Conservation (phyloP, 768 basidiomycete species). For the Boletus speciosus region DNA sequence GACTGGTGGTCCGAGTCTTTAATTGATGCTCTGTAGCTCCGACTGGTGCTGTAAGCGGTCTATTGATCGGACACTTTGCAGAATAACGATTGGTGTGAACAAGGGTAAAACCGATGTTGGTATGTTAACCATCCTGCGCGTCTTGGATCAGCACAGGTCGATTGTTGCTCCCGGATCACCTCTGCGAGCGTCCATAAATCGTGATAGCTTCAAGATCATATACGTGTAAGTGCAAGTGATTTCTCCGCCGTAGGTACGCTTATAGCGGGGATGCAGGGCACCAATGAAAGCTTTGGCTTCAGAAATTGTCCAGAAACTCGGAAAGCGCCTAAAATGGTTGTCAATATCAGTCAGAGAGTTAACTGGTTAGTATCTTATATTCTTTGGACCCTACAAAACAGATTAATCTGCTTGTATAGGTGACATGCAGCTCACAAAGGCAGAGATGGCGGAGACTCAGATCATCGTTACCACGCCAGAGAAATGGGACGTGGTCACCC, state of each 20-base stretch:
- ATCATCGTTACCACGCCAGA: constrained; percentile 99
- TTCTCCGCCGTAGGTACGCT: neutral
- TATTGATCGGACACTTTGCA: neutral
- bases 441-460: constrained; percentile 92
- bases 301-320: constrained; percentile 90
- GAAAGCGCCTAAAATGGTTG: constrained; percentile 88
- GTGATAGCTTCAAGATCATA: constrained; percentile 88
- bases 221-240: constrained; percentile 66
- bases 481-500: constrained; percentile 99
- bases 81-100: constrained; percentile 3
- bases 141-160: constrained; percentile 67
- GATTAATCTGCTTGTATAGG: constrained; percentile 33
- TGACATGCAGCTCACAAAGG: constrained; percentile 96
- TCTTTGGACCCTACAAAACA: neutral
- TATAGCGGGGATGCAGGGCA: constrained; percentile 48
- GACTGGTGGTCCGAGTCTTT: neutral
- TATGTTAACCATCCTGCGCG: constrained; percentile 87
- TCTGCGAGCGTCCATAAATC: constrained; percentile 52
- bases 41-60: constrained; percentile 82
- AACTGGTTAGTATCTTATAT: constrained; percentile 53
- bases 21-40: constrained; percentile 57
- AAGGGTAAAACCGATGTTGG: constrained; percentile 99
- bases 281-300: constrained; percentile 98
- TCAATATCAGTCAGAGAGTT: constrained; percentile 83
- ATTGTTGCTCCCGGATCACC: constrained; percentile 27